Evolutionary conservation across 148 eudicot genomes (phyloP), one percentile per base, ranked within the genome.

Genomic region (Rhododendron simsii): DNA sequence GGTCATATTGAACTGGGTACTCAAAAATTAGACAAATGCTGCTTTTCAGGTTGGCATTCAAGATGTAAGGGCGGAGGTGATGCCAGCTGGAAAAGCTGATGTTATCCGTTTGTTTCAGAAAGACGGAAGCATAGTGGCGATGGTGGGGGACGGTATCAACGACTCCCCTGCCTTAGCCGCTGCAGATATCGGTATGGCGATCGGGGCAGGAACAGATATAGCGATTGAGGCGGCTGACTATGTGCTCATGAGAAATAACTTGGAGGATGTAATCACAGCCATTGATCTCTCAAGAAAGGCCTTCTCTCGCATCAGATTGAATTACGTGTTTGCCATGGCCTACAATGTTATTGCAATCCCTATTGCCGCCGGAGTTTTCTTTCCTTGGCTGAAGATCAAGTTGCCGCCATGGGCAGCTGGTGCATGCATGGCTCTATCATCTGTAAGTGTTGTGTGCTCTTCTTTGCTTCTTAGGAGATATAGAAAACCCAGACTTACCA

Each of bases 391-490:
- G 21, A 87, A 84, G 84, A 45, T 95, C 74, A 89, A 81, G 91
- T 87, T 97, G 88, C 99, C 99, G 20, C 99, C 99, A 14, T 97
- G 99, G 99, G 94, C 92, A 23, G 98, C 99, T 12, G 99, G 99
- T 80, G 96, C 98, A 8, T 97, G 99, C 89, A 97, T 97, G 99
- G 99, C 99, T 39, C 86, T 97, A 80, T 97, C 99, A 15, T 97
- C 99, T 35, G 93, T 97, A 45, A 95, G 95, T 87, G 99, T 97
- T 28, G 99, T 97, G 76, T 97, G 99, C 89, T 97, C 99, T 57
- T 97, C 99, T 71, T 90, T 97, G 93, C 95, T 94, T 84, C 95
- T 97, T 79, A 93, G 94, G 88, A 89, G 92, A 78, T 97, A 97
- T 83, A 93, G 89, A 86, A 95, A 91, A 87, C 99, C 99, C 1